Evolutionary conservation across 2,329 filamentous ascomycete genomes (phyloP).

Genomic region (Thermomyces lanuginosus): DNA sequence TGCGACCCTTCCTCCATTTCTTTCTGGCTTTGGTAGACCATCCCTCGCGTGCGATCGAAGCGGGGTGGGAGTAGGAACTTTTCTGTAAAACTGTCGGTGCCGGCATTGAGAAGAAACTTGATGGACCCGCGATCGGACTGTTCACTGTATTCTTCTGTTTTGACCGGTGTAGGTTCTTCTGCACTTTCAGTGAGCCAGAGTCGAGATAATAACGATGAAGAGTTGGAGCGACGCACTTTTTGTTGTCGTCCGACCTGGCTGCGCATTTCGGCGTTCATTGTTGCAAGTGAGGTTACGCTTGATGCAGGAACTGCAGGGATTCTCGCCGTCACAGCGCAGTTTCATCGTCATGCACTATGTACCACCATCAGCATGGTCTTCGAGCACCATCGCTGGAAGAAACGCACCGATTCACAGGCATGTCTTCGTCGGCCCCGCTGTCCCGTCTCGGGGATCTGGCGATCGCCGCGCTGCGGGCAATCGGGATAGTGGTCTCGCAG

Average conservation of each 20-base stretch:
- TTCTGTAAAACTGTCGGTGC: conserved; percentile 31
- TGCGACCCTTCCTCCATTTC: conserved; percentile 11
- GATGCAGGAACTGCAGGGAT: conserved; percentile 28
- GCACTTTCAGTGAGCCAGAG: conserved; percentile 3
- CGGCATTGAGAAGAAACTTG: conserved; percentile 30
- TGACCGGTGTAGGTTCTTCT: conserved; percentile 9
- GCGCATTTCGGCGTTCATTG: conserved; percentile 14
- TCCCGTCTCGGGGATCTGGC: conserved; percentile 29
- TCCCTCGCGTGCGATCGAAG: conserved; percentile 20
- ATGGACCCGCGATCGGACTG: conserved; percentile 31
- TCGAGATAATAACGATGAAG: not conserved
- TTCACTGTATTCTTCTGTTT: conserved; percentile 14
- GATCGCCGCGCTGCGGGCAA: conserved; percentile 27
- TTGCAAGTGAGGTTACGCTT: conserved; percentile 28
- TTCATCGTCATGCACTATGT: conserved; percentile 32
- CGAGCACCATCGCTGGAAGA: not conserved
- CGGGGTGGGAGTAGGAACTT: conserved; percentile 28
- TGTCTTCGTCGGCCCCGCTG: conserved; percentile 31
- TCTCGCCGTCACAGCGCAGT: conserved; percentile 30
- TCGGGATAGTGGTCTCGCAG: conserved; percentile 31
- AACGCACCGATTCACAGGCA: conserved; percentile 31
- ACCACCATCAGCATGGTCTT: not conserved
- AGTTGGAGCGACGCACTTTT: not conserved
- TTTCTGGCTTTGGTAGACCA: conserved; percentile 21
- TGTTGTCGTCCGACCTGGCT: conserved; percentile 1